phyloP scores from a whole-genome alignment of 768 basidiomycete genomes.

The Lentinula aciculospora region DNA sequence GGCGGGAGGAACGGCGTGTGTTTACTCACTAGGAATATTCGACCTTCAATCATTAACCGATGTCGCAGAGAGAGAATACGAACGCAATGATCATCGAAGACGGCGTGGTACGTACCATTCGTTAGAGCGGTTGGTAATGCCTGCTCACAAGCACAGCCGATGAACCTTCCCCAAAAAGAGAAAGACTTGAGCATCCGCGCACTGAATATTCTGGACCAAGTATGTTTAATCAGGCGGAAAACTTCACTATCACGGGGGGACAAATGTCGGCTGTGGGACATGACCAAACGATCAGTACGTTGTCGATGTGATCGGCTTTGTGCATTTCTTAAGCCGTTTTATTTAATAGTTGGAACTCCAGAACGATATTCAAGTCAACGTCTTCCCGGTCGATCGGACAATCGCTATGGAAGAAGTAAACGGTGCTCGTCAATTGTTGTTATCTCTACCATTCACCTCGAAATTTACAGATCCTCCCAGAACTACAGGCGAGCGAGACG shows the following conservation, averaged over 20 bases:
- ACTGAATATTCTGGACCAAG: neutral
- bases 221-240: neutral
- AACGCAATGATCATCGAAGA: neutral
- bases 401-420: neutral
- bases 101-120: neutral
- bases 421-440: neutral
- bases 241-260: neutral
- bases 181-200: neutral
- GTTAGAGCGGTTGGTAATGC: neutral
- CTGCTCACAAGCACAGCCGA: neutral
- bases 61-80: neutral
- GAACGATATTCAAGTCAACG: neutral
- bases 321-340: neutral
- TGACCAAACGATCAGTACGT: neutral
- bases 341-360: neutral
- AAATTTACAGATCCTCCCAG: neutral
- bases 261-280: neutral
- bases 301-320: neutral
- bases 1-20: neutral
- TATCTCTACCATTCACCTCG: neutral
- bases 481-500: too few relatives aligned
- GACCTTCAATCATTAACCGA: neutral
- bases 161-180: neutral
- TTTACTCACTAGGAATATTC: neutral
- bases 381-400: neutral